These are phyloP conservation scores for Bimuria novae-zelandiae DNA, from an alignment of 2,329 filamentous ascomycete species.

Conservation along the genomic window DNA sequence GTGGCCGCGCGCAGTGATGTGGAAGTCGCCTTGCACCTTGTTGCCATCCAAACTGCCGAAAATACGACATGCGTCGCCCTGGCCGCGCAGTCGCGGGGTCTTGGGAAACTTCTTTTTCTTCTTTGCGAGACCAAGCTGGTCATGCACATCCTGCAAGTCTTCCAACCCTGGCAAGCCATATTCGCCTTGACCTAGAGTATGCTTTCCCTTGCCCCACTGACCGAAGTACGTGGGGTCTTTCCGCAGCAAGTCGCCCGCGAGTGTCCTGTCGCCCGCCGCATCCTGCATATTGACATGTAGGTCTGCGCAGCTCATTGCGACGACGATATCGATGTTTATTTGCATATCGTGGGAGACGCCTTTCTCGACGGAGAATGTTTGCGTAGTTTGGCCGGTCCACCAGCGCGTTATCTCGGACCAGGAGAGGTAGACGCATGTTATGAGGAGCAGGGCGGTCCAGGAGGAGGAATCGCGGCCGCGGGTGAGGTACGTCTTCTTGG, in stretches of 20 bases:
- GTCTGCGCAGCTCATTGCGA: conserved; percentile 84
- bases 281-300: conserved; percentile 98
- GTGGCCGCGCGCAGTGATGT: conserved; percentile 93
- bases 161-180: conserved; percentile 50
- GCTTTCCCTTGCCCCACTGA: conserved; percentile 74
- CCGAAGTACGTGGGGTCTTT: conserved; percentile 80
- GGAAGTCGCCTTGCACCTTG: conserved; percentile 97
- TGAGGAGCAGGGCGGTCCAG: conserved; percentile 83
- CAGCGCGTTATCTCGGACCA: conserved; percentile 79
- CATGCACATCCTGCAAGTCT: conserved; percentile 83
- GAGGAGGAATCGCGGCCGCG: conserved; percentile 85
- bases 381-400: conserved; percentile 82
- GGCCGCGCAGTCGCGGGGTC: conserved; percentile 68
- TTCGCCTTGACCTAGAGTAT: conserved; percentile 50
- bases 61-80: conserved; percentile 79
- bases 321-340: conserved; percentile 93
- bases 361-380: conserved; percentile 93
- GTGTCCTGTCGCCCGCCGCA: conserved; percentile 86
- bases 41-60: conserved; percentile 91
- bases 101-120: conserved; percentile 70
- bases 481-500: conserved; percentile 89
- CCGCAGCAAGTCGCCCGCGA: conserved; percentile 74
- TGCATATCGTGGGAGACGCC: conserved; percentile 85
- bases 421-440: conserved; percentile 75
- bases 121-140: conserved; percentile 78